Percentiles rank a stretch among this genome's conserved stretches.
Evolutionary conservation across 768 basidiomycete species (phyloP).

Genomic region (Russula vinacea): DNA sequence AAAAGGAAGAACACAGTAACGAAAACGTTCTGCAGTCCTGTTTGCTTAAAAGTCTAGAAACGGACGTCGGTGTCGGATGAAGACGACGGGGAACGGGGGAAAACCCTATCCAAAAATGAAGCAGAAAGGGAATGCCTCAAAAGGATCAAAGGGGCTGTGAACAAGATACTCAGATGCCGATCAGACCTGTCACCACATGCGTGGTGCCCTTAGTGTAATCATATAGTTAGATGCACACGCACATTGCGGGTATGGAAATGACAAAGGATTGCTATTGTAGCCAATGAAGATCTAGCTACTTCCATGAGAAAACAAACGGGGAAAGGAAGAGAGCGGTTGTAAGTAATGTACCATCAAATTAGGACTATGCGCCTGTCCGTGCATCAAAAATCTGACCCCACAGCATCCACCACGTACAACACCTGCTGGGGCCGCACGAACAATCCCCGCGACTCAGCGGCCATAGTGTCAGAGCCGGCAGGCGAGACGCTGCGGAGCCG

Average conservation of each 20-base stretch:
- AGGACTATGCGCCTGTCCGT: not conserved
- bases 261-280: slow-evolving; percentile 20
- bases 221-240: not conserved
- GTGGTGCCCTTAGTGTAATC: not conserved
- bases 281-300: slow-evolving; percentile 12
- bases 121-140: no score
- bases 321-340: slow-evolving; percentile 7
- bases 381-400: slow-evolving; percentile 39
- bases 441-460: slow-evolving; percentile 63
- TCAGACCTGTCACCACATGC: no score
- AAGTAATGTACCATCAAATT: slow-evolving; percentile 12
- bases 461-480: slow-evolving; percentile 54
- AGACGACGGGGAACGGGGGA: no score
- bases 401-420: slow-evolving; percentile 81
- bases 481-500: slow-evolving; percentile 68
- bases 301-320: not conserved
- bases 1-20: no score
- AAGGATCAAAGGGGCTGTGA: no score
- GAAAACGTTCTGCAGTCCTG: no score
- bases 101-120: no score
- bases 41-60: no score
- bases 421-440: slow-evolving; percentile 87
- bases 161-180: no score
- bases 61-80: no score
- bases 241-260: slow-evolving; percentile 5